Base-by-base conservation (phyloP, 179 eudicot genomes). In the Beta macrorhiza region DNA sequence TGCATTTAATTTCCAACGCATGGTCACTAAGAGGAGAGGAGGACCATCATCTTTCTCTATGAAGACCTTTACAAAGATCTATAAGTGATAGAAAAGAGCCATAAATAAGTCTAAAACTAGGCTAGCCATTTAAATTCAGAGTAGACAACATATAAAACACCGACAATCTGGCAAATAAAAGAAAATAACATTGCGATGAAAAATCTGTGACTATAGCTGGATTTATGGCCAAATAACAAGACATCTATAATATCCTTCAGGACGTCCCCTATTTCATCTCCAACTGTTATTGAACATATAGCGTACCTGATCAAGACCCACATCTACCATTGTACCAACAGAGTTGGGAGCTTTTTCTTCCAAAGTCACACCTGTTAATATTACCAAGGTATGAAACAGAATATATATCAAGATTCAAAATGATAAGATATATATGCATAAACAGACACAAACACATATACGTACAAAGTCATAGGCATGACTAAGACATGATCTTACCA, bases 291-390 rank as follows among this genome's bases (percentile, higher is more conserved):
- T 78, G 56, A 75, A 37, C 59, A 72, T 42, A 64, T 51, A 56
- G 5, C 71, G 51, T 91, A 96, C 99, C 97, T 90, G 88, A 84
- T 87, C 93, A 20, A 96, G 97, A 78, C 99, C 99, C 79, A 96
- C 97, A 78, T 96, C 98, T 79, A 94, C 99, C 77, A 90, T 85
- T 67, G 98, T 90, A 77, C 91, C 89, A 29, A 56, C 79, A 78
- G 88, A 88, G 65, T 86, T 90, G 78, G 87, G 87, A 74, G 86
- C 87, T 82, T 79, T 87, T 56, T 88, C 92, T 81, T 84, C 89
- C 51, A 87, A 76, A 59, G 98, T 90, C 80, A 96, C 93, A 83
- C 99, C 99, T 96, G 87, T 78, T 69, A 84, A 58, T 82, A 72
- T 69, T 37, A 68, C 19, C 61, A 13, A 55, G 52, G 79, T 49